phyloP scores from a whole-genome alignment of 164 flowering plant genomes.

The Aristolochia fimbriata region DNA sequence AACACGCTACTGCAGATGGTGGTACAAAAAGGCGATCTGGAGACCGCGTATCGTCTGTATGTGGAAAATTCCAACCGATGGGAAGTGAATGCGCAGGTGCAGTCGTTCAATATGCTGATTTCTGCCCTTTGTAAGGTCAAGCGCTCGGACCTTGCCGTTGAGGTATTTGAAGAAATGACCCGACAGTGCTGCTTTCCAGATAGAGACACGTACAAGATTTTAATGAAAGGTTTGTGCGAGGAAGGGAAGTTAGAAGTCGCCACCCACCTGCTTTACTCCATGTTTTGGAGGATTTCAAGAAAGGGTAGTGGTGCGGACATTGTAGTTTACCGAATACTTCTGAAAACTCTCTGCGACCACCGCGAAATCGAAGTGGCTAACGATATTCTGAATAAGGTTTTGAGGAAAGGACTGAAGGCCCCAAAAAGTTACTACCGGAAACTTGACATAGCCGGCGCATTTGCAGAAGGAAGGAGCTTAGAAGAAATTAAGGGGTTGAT shows the following conservation, averaged over 20 bases:
- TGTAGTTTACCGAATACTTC: constrained; percentile 47
- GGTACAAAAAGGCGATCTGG: constrained; percentile 36
- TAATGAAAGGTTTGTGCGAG: constrained; percentile 69
- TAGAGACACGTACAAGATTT: constrained; percentile 44
- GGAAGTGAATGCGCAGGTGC: constrained; percentile 48
- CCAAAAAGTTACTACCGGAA: constrained; percentile 29
- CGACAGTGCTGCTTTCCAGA: constrained; percentile 47
- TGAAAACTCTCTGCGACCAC: constrained; percentile 59
- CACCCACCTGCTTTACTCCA: constrained; percentile 60
- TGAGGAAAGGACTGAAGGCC: constrained; percentile 67
- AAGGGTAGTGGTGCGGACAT: constrained; percentile 77
- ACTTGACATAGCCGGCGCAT: constrained; percentile 24
- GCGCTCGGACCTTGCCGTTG: constrained; percentile 52
- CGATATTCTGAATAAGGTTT: constrained; percentile 47
- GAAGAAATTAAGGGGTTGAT: constrained; percentile 35
- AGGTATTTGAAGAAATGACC: constrained; percentile 58
- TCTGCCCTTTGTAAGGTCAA: constrained; percentile 33
- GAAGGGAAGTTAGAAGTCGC: constrained; percentile 61
- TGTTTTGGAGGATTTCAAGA: constrained; percentile 75
- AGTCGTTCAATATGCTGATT: constrained; percentile 48
- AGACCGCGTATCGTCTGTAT: constrained; percentile 32
- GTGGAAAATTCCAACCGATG: constrained; percentile 41
- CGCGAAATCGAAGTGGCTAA: constrained; percentile 43
- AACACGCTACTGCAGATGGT: constrained; percentile 43
- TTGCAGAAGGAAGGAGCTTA: constrained; percentile 13